Percentiles rank a stretch among this genome's conserved stretches.
These are phyloP conservation scores for Trypanosoma vivax DNA, from an alignment of 208 protist genomes.

Conservation along the genomic window DNA sequence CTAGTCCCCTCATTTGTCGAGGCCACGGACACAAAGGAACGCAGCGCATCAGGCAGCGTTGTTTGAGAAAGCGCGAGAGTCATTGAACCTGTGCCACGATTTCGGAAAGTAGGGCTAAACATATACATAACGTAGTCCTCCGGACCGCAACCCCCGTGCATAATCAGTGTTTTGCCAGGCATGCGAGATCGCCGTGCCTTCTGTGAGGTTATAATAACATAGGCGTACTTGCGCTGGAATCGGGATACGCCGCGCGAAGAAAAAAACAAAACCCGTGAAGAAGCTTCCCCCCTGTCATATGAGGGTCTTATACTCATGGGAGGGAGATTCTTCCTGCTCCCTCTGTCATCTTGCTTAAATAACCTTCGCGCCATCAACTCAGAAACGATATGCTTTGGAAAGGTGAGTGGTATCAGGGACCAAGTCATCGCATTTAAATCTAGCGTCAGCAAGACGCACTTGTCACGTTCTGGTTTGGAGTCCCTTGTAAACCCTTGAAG, in stretches of 20 bases:
- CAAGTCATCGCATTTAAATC: slow-evolving; percentile 61
- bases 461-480: not conserved
- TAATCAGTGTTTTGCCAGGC: not conserved
- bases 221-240: slow-evolving; percentile 76
- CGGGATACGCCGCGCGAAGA: slow-evolving; percentile 47
- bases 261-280: slow-evolving; percentile 24
- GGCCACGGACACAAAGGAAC: not conserved
- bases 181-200: slow-evolving; percentile 5
- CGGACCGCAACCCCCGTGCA: not conserved
- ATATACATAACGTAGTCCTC: slow-evolving; percentile 76
- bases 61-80: no score
- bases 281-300: slow-evolving; percentile 4
- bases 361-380: slow-evolving; percentile 9
- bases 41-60: no score
- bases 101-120: slow-evolving; percentile 39
- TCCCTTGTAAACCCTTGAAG: not conserved
- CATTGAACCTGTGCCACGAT: no score
- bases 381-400: slow-evolving; percentile 27
- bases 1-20: not conserved
- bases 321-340: not conserved
- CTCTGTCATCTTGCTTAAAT: not conserved
- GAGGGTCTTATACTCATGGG: not conserved
- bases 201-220: slow-evolving; percentile 33
- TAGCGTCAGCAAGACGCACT: slow-evolving; percentile 70
- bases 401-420: slow-evolving; percentile 58